Evolutionary conservation across 257 asterid genomes (phyloP).

Genomic region (Solanum neorickii): DNA sequence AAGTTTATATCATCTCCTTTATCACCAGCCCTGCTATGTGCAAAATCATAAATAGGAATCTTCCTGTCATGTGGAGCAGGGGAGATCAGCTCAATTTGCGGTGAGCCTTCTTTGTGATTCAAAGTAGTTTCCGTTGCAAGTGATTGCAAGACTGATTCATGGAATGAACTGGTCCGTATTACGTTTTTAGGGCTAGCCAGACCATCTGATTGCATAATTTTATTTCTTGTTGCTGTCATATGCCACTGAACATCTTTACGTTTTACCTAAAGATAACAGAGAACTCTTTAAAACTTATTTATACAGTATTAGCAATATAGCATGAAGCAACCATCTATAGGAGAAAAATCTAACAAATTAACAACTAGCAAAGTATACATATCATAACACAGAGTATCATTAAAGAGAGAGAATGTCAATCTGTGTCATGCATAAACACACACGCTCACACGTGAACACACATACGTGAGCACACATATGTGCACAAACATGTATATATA

Average conservation of each 20-base stretch:
- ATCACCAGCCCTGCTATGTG: slow-evolving; percentile 90
- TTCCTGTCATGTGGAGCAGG: slow-evolving; percentile 53
- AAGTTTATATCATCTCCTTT: slow-evolving; percentile 84
- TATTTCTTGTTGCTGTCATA: slow-evolving; percentile 31
- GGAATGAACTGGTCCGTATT: slow-evolving; percentile 4
- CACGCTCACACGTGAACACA: not conserved
- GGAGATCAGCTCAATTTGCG: slow-evolving; percentile 5
- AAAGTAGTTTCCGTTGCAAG: slow-evolving; percentile 6
- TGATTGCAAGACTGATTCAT: slow-evolving; percentile 11
- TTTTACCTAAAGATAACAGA: slow-evolving; percentile 29
- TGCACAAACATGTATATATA: not conserved
- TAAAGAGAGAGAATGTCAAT: not conserved
- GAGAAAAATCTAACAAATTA: not conserved
- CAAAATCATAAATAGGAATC: slow-evolving; percentile 54
- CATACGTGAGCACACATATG: not conserved
- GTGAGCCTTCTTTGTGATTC: not conserved
- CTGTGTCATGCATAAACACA: not conserved
- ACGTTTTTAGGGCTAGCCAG: slow-evolving; percentile 1
- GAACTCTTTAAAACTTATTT: not conserved
- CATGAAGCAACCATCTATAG: not conserved
- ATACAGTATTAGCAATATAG: not conserved
- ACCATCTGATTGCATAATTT: slow-evolving; percentile 10
- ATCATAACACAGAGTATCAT: not conserved
- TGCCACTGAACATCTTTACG: slow-evolving; percentile 73
- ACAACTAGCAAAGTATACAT: not conserved